Conservation (phyloP, 176 grass and related monocot genomes). For the Melocanna baccifera region DNA sequence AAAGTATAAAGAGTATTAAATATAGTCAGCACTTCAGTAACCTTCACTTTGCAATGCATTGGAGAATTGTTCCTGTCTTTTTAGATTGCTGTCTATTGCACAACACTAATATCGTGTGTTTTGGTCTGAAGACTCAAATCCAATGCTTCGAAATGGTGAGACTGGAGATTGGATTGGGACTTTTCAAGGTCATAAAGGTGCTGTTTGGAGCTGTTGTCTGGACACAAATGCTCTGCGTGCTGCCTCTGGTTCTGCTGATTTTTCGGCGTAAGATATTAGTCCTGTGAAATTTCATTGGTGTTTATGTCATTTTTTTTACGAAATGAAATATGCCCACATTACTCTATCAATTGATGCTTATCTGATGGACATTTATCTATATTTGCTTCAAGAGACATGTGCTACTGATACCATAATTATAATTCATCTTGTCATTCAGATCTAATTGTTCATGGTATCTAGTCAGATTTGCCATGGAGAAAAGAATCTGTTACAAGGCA, state of each 20-base stretch:
- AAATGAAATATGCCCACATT: neutral
- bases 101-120: neutral
- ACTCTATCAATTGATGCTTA: neutral
- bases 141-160: conserved; percentile 98
- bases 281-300: conserved; percentile 7
- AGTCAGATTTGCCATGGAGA: neutral
- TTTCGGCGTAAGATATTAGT: conserved; percentile 74
- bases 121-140: conserved; percentile 70
- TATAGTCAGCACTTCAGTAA: neutral
- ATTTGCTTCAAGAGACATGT: neutral
- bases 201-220: conserved; percentile 96
- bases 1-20: neutral
- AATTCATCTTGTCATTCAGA: neutral
- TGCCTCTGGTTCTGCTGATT: conserved; percentile 94
- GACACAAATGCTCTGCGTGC: conserved; percentile 83
- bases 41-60: conserved; percentile 4
- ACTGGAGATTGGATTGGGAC: conserved; percentile 99
- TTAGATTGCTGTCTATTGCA: neutral
- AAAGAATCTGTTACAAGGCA: neutral
- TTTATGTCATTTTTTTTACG: neutral
- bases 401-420: neutral
- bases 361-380: neutral
- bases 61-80: neutral
- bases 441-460: neutral
- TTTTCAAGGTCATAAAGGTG: conserved; percentile 98